Conservation (phyloP, 164 flowering plant species). For the Sextonia rubra region DNA sequence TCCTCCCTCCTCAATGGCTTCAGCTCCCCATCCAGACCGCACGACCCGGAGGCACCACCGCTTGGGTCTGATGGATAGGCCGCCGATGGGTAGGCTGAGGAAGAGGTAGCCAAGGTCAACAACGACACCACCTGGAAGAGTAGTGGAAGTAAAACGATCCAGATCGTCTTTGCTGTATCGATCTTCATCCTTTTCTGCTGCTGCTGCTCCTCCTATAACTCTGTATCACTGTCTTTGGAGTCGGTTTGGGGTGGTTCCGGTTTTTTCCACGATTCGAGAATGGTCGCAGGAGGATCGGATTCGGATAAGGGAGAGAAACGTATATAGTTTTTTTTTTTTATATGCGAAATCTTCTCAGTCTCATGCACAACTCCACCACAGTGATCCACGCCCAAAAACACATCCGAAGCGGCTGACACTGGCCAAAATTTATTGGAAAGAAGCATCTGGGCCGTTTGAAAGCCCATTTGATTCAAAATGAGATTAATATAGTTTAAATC, state of each 20-base stretch:
- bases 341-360: no score
- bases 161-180: not conserved
- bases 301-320: not conserved
- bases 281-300: not conserved
- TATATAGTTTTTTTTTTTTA: no score
- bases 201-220: not conserved
- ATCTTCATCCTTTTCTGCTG: not conserved
- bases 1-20: conserved; percentile 41
- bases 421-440: no score
- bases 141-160: no score
- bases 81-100: not conserved
- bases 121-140: not conserved
- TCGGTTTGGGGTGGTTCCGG: no score
- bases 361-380: no score
- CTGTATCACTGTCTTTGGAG: not conserved
- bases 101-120: not conserved
- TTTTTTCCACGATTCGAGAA: not conserved
- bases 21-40: not conserved
- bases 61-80: not conserved
- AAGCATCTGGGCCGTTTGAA: no score
- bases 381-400: no score
- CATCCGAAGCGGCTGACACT: no score
- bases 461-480: no score
- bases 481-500: no score
- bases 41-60: not conserved